These are phyloP conservation scores for Niebla homalea DNA, from an alignment of 495 filamentous ascomycete species.

Conservation along the genomic window DNA sequence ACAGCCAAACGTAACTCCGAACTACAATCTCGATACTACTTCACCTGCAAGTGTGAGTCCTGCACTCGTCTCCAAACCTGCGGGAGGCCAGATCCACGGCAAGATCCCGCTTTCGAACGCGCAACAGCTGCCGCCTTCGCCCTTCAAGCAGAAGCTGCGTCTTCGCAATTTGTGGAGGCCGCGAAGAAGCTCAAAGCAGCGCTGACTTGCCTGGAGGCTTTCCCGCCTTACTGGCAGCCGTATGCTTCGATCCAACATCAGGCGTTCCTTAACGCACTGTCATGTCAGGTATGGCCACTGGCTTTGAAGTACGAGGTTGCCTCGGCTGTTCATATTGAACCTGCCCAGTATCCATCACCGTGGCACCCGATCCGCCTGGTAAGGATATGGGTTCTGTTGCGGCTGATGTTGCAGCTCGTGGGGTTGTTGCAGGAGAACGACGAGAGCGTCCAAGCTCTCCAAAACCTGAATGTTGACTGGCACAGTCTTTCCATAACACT, in stretches of 20 bases:
- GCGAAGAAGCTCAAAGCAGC: slow-evolving; percentile 19
- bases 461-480: slow-evolving; percentile 6
- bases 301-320: slow-evolving; percentile 30
- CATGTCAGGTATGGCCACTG: slow-evolving; percentile 19
- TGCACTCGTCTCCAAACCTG: slow-evolving; percentile 29
- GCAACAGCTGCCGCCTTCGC: slow-evolving; percentile 11
- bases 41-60: slow-evolving; percentile 47
- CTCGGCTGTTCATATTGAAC: slow-evolving; percentile 28
- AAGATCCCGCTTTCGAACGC: slow-evolving; percentile 4
- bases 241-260: slow-evolving; percentile 28
- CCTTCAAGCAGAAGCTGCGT: slow-evolving; percentile 16
- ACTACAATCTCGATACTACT: slow-evolving; percentile 48
- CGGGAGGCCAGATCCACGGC: slow-evolving; percentile 10
- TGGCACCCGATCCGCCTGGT: slow-evolving; percentile 32
- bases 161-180: slow-evolving; percentile 16
- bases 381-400: slow-evolving; percentile 30
- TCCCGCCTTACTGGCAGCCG: slow-evolving; percentile 29
- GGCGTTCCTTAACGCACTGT: slow-evolving; percentile 23
- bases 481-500: background rate
- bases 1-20: slow-evolving; percentile 32
- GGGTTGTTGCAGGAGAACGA: slow-evolving; percentile 1
- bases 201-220: slow-evolving; percentile 21
- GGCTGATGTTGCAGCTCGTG: slow-evolving; percentile 24
- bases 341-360: slow-evolving; percentile 20
- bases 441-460: background rate